Evolutionary conservation across 148 eudicot genomes (phyloP), one percentile per base, ranked within the genome.

Genomic region (Camellia japonica): DNA sequence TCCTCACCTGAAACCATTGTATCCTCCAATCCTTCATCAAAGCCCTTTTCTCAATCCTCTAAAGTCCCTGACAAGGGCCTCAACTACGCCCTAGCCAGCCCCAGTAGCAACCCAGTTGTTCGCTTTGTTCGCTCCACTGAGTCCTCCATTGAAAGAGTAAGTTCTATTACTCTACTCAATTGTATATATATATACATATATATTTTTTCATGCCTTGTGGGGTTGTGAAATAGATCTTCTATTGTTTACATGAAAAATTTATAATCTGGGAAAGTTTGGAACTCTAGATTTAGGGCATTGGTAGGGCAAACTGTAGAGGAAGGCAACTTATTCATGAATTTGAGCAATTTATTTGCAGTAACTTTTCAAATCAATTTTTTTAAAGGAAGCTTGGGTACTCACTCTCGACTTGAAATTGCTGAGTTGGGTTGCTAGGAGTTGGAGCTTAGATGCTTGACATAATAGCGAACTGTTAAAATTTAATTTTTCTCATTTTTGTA

Each of bases 121-220:
- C 80, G 82, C 7, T 84, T 88, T 44, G 79, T 81, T 58, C 82
- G 77, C 44, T 84, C 90, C 41, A 87, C 94, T 7, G 98, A 94
- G 79, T 89, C 93, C 19, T 18, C 83, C 16, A 85, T 94, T 47
- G 98, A 94, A 86, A 85, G 90, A 87, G 98, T 94, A 82, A 67
- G 8, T 3, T 74, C 38, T 30, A 30, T 30, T 30, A 0, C 38
- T 30, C 38, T 30, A 30, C 38, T 30, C 38, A 30, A 30, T 30
- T 30, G 38, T 30, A 30, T 30, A 30, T 30, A 30, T 30, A 30
- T 30, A 30, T 30, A 30, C 1, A 30, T 30, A 30, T 30, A 30
- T 30, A 0, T 30, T 0, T 30, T 30, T 30, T 30, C 1, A 30
- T 30, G 38, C 38, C 38, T 30, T 30, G 38, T 30, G 38, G 30